Conservation (phyloP, 805 yeast species). For the Candida germanica region DNA sequence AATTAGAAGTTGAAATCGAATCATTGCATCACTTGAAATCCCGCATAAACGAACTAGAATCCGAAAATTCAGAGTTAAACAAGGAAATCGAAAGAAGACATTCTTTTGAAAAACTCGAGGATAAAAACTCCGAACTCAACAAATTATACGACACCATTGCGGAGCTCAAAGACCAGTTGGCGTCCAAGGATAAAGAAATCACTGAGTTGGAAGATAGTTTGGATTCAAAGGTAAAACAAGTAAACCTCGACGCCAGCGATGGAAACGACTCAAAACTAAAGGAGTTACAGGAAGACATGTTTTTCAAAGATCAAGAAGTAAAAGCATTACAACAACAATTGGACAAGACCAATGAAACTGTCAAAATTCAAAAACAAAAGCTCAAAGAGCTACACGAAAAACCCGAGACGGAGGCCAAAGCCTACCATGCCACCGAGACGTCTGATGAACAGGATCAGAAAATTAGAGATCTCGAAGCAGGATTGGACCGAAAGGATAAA, state of each 20-base stretch:
- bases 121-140: slow-evolving; percentile 12
- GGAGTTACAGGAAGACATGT: slow-evolving; percentile 10
- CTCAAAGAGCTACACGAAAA: slow-evolving; percentile 8
- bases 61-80: slow-evolving; percentile 8
- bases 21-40: slow-evolving; percentile 1
- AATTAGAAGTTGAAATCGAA: slow-evolving; percentile 9
- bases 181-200: slow-evolving; percentile 8
- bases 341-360: slow-evolving; percentile 9
- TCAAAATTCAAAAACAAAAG: slow-evolving; percentile 10
- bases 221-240: slow-evolving; percentile 6
- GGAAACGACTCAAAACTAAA: neutral
- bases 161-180: slow-evolving; percentile 17
- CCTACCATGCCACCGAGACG: neutral
- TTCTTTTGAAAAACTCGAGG: slow-evolving; percentile 13
- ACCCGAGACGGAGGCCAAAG: neutral
- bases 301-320: slow-evolving; percentile 15
- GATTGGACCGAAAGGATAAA: slow-evolving; percentile 4
- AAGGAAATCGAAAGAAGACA: slow-evolving; percentile 12
- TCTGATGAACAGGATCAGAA: neutral
- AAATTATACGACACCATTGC: slow-evolving; percentile 10
- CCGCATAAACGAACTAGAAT: slow-evolving; percentile 9
- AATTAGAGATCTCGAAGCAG: neutral
- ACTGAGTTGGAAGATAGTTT: slow-evolving; percentile 5
- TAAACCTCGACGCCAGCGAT: neutral
- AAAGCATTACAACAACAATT: slow-evolving; percentile 15